Base-by-base conservation (phyloP, 768 basidiomycete species). In the Dioszegia crocea region DNA sequence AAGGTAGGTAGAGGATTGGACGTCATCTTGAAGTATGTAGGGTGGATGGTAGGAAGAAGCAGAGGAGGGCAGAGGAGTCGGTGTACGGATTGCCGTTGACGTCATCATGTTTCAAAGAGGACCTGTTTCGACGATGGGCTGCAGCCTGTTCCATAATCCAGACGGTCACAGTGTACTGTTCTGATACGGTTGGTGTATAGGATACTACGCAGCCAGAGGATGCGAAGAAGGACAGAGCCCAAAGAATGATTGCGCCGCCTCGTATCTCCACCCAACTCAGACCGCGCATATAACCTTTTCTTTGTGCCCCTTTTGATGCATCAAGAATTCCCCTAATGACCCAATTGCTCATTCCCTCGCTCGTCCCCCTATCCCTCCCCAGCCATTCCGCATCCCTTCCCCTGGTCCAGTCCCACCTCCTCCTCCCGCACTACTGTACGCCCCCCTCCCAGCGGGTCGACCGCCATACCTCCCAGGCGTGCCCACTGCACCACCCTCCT, bases 1-100 rank as follows among this genome's bases (percentile, higher is more conserved):
- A 36, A n/a, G 9, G 16, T 21, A 11, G 70, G 70, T 0, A 71
- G 55, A 11, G 65, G 60, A 27, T 56, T 41, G 38, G 23, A n/a
- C 9, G 51, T 21, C 51, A 21, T 21, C n/a, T 8, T 19, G 40
- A 43, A 9, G 36, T 47, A 8, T 47, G 27, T 47, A 47, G 9
- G 30, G 48, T n/a, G 24, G n/a, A 17, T 14, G 19, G 8, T 44
- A 44, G 10, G 10, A 44, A 10, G 43, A 14, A 14, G 43, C 9
- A 19, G 19, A 38, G 36, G 17, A 38, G 17, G 17, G 36, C 19
- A 44, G 33, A 33, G 6, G 33, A 33, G 33, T 33, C 33, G 33
- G 14, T 33, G 33, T 14, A 33, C 6, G 6, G 33, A 33, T 33
- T n/a, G n/a, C n/a, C n/a, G n/a, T 12, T 46, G 45, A 46, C 45